Conservation (phyloP, 2,329 filamentous ascomycete species). For the Aspergillus melleus region DNA sequence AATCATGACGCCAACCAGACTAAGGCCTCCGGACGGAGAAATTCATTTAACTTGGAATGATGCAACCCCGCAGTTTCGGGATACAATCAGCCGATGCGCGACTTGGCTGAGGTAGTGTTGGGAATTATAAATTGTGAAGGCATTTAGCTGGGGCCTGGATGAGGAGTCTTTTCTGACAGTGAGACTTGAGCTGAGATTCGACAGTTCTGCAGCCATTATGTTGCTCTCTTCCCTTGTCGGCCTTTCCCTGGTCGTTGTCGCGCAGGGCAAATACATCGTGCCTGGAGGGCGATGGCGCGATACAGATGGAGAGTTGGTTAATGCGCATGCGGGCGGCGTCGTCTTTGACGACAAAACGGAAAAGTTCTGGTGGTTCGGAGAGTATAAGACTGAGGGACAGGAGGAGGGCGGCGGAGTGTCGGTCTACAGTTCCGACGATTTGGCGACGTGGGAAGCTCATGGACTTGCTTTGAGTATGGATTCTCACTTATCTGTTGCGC, state of each 20-base stretch:
- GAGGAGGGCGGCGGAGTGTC: constrained; percentile 61
- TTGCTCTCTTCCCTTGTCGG: background rate
- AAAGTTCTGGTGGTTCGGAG: constrained; percentile 63
- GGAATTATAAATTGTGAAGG: background rate
- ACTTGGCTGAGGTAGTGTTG: constrained; percentile 3
- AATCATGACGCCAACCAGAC: background rate
- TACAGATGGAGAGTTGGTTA: constrained; percentile 60
- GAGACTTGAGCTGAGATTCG: background rate
- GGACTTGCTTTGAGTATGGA: constrained; percentile 56
- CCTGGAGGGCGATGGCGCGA: constrained; percentile 63
- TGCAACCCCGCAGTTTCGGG: constrained; percentile 17
- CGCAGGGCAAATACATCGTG: constrained; percentile 57
- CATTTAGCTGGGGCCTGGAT: background rate
- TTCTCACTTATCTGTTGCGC: background rate
- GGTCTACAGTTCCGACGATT: constrained; percentile 61
- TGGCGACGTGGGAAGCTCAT: constrained; percentile 60
- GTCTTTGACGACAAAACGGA: constrained; percentile 53
- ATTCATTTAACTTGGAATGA: constrained; percentile 10
- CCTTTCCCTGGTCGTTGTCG: constrained; percentile 3
- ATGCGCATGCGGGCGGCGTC: constrained; percentile 62
- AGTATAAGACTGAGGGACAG: constrained; percentile 60
- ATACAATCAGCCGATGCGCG: constrained; percentile 12
- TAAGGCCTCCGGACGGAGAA: constrained; percentile 8
- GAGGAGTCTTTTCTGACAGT: background rate
- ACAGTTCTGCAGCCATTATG: background rate